Evolutionary conservation across 805 yeast species (phyloP), one percentile per base, ranked within the genome.

Genomic region (Scheffersomyces amazonensis): DNA sequence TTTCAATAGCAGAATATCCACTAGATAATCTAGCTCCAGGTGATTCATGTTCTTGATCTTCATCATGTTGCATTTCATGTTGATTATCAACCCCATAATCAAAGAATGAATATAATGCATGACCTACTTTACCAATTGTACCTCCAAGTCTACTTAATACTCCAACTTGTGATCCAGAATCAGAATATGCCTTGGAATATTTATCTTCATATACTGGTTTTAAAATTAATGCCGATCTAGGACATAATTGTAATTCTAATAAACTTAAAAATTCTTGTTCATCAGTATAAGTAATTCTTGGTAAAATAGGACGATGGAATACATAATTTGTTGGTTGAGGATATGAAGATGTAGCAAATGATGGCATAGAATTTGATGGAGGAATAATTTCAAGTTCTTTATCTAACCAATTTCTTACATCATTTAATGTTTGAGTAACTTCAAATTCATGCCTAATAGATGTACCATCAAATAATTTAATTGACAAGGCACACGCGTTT

Each of bases 151-250:
- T 36, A 10, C 41, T 39, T 10, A 34, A 31, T 8, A 43, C 22
- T 16, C 40, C 40, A 8, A 31, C 29, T 19, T 32, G 28, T 3
- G 46, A 25, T 18, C 25, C 32, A 2, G 38, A 33, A 17, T 47
- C 32, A 5, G 46, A 44, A 30, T 46, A 43, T 2, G 48, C 37
- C 9, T 23, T 32, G 3, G 30, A 33, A 2, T 37, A 41, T 2
- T 37, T 34, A 34, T 48, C 61, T 51, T 53, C 65, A 51, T 50
- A 62, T 21, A 71, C 64, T 0, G 93, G 90, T 52, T 85, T 84
- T 46, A 89, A 64, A 17, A 87, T 80, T 34, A 89, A 58, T 0
- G 84, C 87, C 9, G 95, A 81, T 40, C 95, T 69, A 2, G 91
- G 90, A 12, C 76, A 71, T 36, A 89, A 63, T 16, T 78, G 80